Evolutionary conservation across 2,329 filamentous ascomycete species (phyloP).

Genomic region (Fusarium anthophilum): DNA sequence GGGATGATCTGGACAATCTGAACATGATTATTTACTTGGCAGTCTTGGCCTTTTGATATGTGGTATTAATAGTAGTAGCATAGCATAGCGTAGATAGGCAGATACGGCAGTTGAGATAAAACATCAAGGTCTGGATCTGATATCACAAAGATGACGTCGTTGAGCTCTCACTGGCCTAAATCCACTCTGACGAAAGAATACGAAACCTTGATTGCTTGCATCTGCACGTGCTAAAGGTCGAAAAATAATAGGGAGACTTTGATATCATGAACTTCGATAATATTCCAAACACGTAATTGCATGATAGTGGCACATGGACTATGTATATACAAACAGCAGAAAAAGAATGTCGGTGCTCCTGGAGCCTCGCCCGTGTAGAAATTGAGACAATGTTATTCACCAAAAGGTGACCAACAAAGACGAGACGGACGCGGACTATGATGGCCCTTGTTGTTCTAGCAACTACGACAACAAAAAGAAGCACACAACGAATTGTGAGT

Average conservation of each 20-base stretch:
- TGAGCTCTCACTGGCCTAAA: conserved; percentile 6
- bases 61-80: conserved; percentile 1
- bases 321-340: neutral
- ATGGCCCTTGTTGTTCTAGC: conserved; percentile 61
- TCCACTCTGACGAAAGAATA: conserved; percentile 30
- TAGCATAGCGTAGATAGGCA: neutral
- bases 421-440: conserved; percentile 61
- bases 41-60: neutral
- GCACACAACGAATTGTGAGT: neutral
- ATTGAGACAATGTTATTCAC: conserved; percentile 22
- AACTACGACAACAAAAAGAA: conserved; percentile 43
- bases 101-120: neutral
- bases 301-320: neutral
- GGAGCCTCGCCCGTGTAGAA: conserved; percentile 62
- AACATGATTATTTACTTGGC: conserved; percentile 8
- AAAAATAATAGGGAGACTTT: neutral
- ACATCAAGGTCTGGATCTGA: neutral
- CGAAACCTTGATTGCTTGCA: conserved; percentile 8
- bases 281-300: neutral
- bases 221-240: conserved; percentile 2
- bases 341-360: conserved; percentile 56
- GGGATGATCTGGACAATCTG: conserved; percentile 1
- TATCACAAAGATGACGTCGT: conserved; percentile 30
- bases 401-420: conserved; percentile 36
- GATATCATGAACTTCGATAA: neutral